Conservation (phyloP, 805 yeast genomes). For the Debaryomyces maramus region DNA sequence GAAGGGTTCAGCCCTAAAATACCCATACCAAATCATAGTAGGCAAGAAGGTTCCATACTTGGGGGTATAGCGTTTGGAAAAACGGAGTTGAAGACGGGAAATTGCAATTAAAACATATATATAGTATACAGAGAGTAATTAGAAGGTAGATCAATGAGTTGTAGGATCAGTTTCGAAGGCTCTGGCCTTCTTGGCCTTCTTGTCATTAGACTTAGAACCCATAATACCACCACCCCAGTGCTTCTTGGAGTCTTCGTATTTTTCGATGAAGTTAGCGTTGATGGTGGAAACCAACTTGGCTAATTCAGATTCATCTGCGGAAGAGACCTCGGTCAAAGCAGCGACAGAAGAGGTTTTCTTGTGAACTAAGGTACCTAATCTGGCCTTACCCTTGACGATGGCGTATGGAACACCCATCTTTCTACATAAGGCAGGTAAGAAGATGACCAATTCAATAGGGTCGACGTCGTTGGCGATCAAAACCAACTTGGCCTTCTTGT, state of each 20-base stretch:
- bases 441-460: constrained; percentile 96
- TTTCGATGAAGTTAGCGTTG: constrained; percentile 88
- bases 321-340: constrained; percentile 90
- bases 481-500: constrained; percentile 97
- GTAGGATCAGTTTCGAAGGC: constrained; percentile 40
- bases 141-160: background rate
- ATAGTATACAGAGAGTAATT: background rate
- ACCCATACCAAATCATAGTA: too few relatives aligned
- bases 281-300: constrained; percentile 91
- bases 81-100: background rate
- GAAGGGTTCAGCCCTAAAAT: constrained; percentile 9
- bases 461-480: constrained; percentile 98
- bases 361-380: constrained; percentile 69
- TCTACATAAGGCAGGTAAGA: constrained; percentile 98
- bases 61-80: background rate
- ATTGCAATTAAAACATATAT: background rate
- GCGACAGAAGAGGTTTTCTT: constrained; percentile 97
- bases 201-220: constrained; percentile 91
- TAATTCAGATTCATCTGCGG: constrained; percentile 93
- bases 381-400: constrained; percentile 46
- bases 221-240: constrained; percentile 99
- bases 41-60: too few relatives aligned
- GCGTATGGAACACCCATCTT: constrained; percentile 95
- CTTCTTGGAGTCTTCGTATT: constrained; percentile 94
- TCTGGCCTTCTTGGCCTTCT: constrained; percentile 74